Percentiles rank a stretch among this genome's conserved stretches.
phyloP scores from a whole-genome alignment of 805 yeast genomes.

The Yarrowia sp. region DNA sequence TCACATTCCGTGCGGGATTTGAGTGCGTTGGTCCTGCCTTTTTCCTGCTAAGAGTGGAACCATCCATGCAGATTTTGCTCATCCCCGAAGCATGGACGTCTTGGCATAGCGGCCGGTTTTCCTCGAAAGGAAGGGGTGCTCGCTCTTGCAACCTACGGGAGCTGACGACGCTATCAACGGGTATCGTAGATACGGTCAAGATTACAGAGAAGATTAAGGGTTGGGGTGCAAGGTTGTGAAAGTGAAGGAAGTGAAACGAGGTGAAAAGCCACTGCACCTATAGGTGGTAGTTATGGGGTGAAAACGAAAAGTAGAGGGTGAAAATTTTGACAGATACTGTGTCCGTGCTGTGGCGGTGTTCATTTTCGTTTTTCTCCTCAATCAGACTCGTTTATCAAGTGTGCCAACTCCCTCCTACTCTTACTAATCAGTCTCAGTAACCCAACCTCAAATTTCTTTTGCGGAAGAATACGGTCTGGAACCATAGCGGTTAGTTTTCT shows the following conservation, averaged over 20 bases:
- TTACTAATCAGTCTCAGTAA: no score
- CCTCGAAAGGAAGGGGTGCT: not conserved
- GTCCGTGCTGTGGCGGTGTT: no score
- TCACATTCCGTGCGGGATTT: constrained; percentile 28
- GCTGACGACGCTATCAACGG: not conserved
- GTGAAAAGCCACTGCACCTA: no score
- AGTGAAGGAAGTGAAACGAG: no score
- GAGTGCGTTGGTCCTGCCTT: not conserved
- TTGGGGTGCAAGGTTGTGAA: no score
- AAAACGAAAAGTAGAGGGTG: no score
- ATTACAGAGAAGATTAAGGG: not conserved
- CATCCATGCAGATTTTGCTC: not conserved
- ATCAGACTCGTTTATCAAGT: no score
- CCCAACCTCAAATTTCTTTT: no score
- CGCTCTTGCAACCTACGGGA: not conserved
- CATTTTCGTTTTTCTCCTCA: no score
- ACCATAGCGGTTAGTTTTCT: constrained; percentile 2
- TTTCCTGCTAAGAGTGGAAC: constrained; percentile 17
- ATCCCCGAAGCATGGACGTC: constrained; percentile 25
- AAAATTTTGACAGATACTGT: no score
- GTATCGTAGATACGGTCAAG: constrained; percentile 12
- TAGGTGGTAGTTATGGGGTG: no score
- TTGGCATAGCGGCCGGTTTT: not conserved
- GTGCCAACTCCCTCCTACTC: no score
- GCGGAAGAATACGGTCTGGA: constrained; percentile 8